Percentiles rank a stretch among this genome's conserved stretches.
Evolutionary conservation across 768 basidiomycete genomes (phyloP).

Genomic region (Kondoa subrosea): DNA sequence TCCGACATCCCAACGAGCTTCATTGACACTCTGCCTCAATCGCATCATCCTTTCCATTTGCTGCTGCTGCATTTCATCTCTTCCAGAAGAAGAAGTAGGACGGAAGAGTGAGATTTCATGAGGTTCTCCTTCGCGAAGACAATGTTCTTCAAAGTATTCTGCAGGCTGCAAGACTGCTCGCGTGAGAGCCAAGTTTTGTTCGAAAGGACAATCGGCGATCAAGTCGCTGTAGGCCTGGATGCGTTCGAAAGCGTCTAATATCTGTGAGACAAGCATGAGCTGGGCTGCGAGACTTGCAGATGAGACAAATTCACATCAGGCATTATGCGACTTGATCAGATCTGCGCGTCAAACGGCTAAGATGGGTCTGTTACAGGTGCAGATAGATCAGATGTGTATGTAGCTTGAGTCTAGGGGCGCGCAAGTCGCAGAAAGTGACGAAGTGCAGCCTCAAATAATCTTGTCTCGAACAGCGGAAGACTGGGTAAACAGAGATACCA

Average conservation of each 20-base stretch:
- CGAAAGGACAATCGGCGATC: not conserved
- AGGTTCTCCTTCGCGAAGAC: constrained; percentile 5
- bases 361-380: not conserved
- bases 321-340: not conserved
- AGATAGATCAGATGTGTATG: too few species aligned
- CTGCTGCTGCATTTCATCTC: not conserved
- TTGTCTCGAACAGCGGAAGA: too few species aligned
- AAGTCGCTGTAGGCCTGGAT: not conserved
- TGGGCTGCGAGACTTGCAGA: not conserved
- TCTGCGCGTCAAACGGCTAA: not conserved
- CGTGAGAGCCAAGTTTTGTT: not conserved
- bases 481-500: too few species aligned
- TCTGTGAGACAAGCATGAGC: not conserved
- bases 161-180: not conserved
- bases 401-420: too few species aligned
- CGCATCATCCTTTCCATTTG: constrained; percentile 2
- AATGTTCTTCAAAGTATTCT: not conserved
- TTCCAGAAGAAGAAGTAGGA: not conserved
- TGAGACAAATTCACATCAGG: not conserved
- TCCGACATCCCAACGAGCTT: not conserved
- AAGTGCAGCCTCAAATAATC: too few species aligned
- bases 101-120: constrained; percentile 6
- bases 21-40: constrained; percentile 5
- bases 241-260: not conserved
- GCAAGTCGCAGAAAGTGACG: too few species aligned